Percentiles rank a stretch among this genome's conserved stretches.
phyloP scores from a whole-genome alignment of 345 rosid species.

The Citrus sp. region DNA sequence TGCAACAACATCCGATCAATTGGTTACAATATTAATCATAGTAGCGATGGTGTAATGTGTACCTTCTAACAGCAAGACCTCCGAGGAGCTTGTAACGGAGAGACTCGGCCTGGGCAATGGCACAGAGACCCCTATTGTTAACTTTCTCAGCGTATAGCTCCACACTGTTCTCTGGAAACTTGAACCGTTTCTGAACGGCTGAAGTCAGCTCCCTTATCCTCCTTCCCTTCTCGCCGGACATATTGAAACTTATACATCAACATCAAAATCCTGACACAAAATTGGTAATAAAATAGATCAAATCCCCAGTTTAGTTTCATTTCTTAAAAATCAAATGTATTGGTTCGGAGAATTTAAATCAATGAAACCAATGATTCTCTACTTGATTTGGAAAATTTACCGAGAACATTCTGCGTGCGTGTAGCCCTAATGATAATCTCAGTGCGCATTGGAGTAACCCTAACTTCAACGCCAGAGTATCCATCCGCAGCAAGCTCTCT shows the following conservation, averaged over 20 bases:
- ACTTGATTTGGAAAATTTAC: constrained; percentile 24
- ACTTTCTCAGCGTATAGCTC: constrained; percentile 86
- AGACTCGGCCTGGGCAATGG: constrained; percentile 92
- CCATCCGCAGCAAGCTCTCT: constrained; percentile 90
- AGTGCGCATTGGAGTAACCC: constrained; percentile 86
- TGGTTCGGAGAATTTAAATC: no score
- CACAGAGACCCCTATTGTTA: constrained; percentile 75
- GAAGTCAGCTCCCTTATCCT: constrained; percentile 84
- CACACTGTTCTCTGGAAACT: constrained; percentile 68
- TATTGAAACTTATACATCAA: not conserved
- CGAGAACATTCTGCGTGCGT: constrained; percentile 82
- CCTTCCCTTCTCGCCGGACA: constrained; percentile 75
- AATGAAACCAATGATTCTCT: no score
- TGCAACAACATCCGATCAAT: not conserved
- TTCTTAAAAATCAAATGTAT: no score
- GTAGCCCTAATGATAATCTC: constrained; percentile 92
- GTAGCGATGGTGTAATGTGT: not conserved
- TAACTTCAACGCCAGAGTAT: constrained; percentile 89
- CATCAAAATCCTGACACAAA: not conserved
- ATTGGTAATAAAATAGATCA: no score
- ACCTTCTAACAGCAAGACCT: constrained; percentile 91
- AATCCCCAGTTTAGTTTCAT: no score
- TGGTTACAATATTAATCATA: no score
- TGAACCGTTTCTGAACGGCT: constrained; percentile 67
- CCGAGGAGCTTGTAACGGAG: constrained; percentile 88